Conservation (phyloP, 2,329 filamentous ascomycete species). For the Cladorrhinum sp. region DNA sequence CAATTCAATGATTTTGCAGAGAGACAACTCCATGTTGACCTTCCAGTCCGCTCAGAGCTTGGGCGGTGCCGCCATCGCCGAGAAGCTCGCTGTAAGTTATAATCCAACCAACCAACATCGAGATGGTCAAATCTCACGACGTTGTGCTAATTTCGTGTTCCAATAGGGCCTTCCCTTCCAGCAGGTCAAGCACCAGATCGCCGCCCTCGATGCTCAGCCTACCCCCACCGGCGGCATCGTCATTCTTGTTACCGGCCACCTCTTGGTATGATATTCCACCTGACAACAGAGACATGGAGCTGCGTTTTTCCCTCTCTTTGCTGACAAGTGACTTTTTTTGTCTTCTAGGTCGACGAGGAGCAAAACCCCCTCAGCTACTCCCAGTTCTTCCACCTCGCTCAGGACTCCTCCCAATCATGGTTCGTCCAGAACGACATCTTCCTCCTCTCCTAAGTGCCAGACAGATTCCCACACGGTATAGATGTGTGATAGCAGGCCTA, state of each 20-base stretch:
- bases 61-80: slow-evolving; percentile 64
- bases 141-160: slow-evolving; percentile 19
- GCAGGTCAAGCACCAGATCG: slow-evolving; percentile 74
- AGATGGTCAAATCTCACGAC: not conserved
- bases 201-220: slow-evolving; percentile 81
- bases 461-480: not conserved
- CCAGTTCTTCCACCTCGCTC: slow-evolving; percentile 81
- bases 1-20: slow-evolving; percentile 46
- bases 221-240: slow-evolving; percentile 68
- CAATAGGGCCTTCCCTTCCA: slow-evolving; percentile 73
- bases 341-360: slow-evolving; percentile 90
- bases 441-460: slow-evolving; percentile 60
- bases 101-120: not conserved
- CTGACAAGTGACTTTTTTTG: too few relatives aligned
- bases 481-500: not conserved
- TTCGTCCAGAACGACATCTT: slow-evolving; percentile 95
- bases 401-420: slow-evolving; percentile 65
- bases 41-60: slow-evolving; percentile 72
- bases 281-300: too few relatives aligned
- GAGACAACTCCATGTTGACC: slow-evolving; percentile 84
- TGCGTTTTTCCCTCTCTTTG: too few relatives aligned
- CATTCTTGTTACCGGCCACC: slow-evolving; percentile 82
- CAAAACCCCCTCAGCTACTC: slow-evolving; percentile 86
- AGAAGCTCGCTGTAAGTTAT: slow-evolving; percentile 76
- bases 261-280: slow-evolving; percentile 61